Evolutionary conservation across 2,329 filamentous ascomycete genomes (phyloP), one percentile per base, ranked within the genome.

Genomic region (Apiospora rasikravindrae): DNA sequence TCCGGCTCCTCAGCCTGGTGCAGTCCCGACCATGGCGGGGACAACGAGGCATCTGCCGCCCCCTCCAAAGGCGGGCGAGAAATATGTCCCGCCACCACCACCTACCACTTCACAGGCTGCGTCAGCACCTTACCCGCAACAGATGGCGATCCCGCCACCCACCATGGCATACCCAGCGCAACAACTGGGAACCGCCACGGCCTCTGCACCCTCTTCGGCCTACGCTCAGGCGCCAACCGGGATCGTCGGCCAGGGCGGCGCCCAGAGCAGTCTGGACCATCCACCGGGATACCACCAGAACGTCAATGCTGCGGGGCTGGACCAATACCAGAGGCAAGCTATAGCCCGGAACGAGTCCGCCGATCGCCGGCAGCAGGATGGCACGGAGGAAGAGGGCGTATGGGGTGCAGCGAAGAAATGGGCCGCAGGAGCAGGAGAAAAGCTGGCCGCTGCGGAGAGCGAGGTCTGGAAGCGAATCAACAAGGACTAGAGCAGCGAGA

Each of bases 401-500:
- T 90, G 88, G 88, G 84, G 84, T 71, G 81, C 86, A 67, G 88
- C 88, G 14, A 89, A 88, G 83, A 90, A 88, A 79, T 86, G 88
- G 84, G 88, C 87, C 66, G 82, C 85, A 73, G 85, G 85, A 45
- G 89, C 89, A 8, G 89, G 89, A 69, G 86, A 87, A 73, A 88
- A 86, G 78, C 80, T 92, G 40, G 87, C 86, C 11, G 87, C 86
- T 19, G 89, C 88, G 19, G 90, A 92, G 82, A 83, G 82, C 69
- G 88, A 91, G 80, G 86, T 92, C 33, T 92, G 90, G 90, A 87
- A 86, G 81, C 87, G 85, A 77, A 89, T 91, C 78, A 91, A 89
- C 81, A 90, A 89, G 81, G 83, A 87, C 67, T 87, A 84, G 66
- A 49, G 47, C 22, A 26, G 19, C 66, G 14, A 22, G 22, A 40